Conservation (phyloP, 139 green algal genomes). For the Chlorella vulgaris region DNA sequence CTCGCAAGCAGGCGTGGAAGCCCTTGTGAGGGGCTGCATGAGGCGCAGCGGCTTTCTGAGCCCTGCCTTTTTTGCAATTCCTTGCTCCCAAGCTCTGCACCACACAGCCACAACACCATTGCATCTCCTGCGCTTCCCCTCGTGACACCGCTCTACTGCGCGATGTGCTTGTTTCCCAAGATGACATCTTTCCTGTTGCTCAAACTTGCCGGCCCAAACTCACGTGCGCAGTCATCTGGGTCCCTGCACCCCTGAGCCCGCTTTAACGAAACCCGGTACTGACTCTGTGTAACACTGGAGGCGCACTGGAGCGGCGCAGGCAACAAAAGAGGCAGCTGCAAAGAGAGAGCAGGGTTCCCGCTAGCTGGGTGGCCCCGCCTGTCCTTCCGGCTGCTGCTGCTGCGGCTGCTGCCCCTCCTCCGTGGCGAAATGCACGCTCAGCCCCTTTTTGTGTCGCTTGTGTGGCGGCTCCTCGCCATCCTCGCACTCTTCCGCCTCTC, state of each 20-base stretch:
- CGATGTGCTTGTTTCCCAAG: no score
- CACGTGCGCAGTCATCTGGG: no score
- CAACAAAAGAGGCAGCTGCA: not conserved
- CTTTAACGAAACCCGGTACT: no score
- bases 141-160: no score
- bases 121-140: no score
- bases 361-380: not conserved
- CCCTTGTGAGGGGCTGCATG: conserved; percentile 21
- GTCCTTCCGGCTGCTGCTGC: not conserved
- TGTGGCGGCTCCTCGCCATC: conserved; percentile 21
- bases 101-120: no score
- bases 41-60: not conserved
- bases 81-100: no score
- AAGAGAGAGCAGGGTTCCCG: no score
- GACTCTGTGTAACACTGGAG: no score
- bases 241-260: no score
- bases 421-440: conserved; percentile 19
- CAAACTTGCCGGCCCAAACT: not conserved
- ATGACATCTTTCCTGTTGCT: not conserved
- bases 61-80: no score
- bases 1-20: conserved; percentile 23
- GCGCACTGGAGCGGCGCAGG: no score
- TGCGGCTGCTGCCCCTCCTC: not conserved
- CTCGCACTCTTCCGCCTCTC: not conserved
- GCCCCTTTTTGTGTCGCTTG: conserved; percentile 15